Base-by-base conservation (phyloP, 345 rosid species). In the Hibiscus tridactylites region DNA sequence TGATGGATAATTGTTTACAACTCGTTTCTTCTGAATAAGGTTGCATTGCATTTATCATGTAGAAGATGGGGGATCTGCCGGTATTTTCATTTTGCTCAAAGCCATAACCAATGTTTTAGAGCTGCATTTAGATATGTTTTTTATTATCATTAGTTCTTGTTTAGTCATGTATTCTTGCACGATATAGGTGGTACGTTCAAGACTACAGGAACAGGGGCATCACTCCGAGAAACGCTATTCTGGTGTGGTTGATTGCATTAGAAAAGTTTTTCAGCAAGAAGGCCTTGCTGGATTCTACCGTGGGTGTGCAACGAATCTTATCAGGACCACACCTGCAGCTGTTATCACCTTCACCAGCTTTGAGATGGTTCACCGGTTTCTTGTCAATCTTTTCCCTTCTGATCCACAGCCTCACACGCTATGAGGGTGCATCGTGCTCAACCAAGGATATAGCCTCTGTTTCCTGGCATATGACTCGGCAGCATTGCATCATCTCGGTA, bases 291-390 rank as follows among this genome's bases (percentile, higher is more conserved):
- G 98, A 35, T 93, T 93, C 76, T 91, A 93, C 82, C 90, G 97
- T 39, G 98, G 98, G 9, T 90, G 97, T 79, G 98, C 92, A 6
- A 93, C 91, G 5, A 93, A 93, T 73, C 91, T 93, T 47, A 15
- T 93, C 12, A 84, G 96, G 82, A 93, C 97, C 39, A 91, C 96
- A 6, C 97, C 98, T 6, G 92, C 97, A 39, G 94, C 98, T 31
- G 96, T 79, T n/a, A 90, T 93, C 72, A 93, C 98, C 1, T 93
- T 93, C 85, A 93, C 96, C 62, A 93, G 97, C 83, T 93, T 90
- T 72, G 98, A 93, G 85, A 93, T 86, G 98, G 86, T 90, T 74
- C 95, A 87, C 73, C 81, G 89, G 35, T 90, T 86, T 79, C 85
- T 92, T 15, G 88, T 91, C 44, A 70, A 83, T 9, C 79, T 65